phyloP scores from a whole-genome alignment of 2,329 filamentous ascomycete genomes.

The Xylariales sp. region DNA sequence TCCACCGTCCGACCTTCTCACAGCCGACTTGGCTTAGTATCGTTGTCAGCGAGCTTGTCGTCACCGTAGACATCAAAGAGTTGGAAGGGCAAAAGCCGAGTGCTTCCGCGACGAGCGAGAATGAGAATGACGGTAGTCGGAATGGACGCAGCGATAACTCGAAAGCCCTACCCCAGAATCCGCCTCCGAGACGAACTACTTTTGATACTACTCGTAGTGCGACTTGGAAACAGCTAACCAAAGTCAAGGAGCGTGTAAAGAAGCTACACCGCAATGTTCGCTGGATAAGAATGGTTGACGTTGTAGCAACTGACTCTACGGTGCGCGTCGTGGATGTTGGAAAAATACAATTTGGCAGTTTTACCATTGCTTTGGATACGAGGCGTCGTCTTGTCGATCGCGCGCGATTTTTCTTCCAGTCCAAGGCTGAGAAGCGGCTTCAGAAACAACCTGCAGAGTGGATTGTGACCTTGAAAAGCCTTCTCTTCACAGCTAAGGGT shows the following conservation, averaged over 20 bases:
- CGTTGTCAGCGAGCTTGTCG: conserved; percentile 83
- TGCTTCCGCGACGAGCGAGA: conserved; percentile 46
- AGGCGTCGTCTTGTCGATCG: conserved; percentile 90
- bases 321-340: conserved; percentile 84
- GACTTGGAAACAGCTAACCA: conserved; percentile 83
- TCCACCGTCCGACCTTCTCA: conserved; percentile 95
- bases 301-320: conserved; percentile 84
- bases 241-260: conserved; percentile 87
- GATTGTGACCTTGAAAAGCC: conserved; percentile 86
- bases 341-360: conserved; percentile 82
- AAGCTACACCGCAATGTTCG: conserved; percentile 85
- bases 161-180: conserved; percentile 46
- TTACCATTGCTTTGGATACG: conserved; percentile 90
- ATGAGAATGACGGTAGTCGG: conserved; percentile 41
- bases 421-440: conserved; percentile 69
- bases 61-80: conserved; percentile 82
- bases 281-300: conserved; percentile 89
- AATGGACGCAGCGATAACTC: conserved; percentile 38
- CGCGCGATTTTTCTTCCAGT: conserved; percentile 86
- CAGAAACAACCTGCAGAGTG: conserved; percentile 87
- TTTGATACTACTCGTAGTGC: conserved; percentile 65
- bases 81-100: conserved; percentile 64
- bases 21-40: conserved; percentile 97
- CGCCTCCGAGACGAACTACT: conserved; percentile 47
- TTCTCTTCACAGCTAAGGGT: conserved; percentile 88